phyloP scores from a whole-genome alignment of 2,329 filamentous ascomycete genomes.

The Diaporthe australafricana region DNA sequence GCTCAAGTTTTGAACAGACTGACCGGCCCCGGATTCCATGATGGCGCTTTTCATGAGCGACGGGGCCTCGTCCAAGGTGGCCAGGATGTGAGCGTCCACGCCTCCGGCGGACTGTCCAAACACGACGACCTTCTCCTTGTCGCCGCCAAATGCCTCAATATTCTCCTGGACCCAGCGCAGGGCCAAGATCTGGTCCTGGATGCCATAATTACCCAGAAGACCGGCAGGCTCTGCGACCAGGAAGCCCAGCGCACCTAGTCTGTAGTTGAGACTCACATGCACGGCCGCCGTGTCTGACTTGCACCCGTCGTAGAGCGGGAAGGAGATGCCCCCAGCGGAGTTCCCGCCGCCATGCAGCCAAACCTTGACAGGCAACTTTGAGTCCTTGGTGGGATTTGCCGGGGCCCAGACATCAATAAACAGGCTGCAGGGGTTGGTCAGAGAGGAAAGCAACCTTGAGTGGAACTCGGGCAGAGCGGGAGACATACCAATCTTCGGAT shows the following conservation, averaged over 20 bases:
- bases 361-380: neutral
- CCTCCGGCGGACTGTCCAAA: slow-evolving; percentile 32
- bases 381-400: neutral
- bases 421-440: neutral
- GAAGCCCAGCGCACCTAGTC: slow-evolving; percentile 60
- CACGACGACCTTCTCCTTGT: slow-evolving; percentile 44
- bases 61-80: slow-evolving; percentile 42
- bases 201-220: slow-evolving; percentile 59
- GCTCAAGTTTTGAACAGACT: neutral
- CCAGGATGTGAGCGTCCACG: slow-evolving; percentile 33
- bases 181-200: slow-evolving; percentile 61
- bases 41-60: slow-evolving; percentile 40
- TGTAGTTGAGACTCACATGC: slow-evolving; percentile 49
- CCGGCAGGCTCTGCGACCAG: slow-evolving; percentile 54
- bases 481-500: slow-evolving; percentile 5
- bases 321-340: slow-evolving; percentile 40
- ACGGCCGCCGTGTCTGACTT: slow-evolving; percentile 42
- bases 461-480: no score
- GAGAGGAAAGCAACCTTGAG: neutral
- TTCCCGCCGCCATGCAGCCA: slow-evolving; percentile 43
- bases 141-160: slow-evolving; percentile 57
- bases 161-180: slow-evolving; percentile 62
- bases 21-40: slow-evolving; percentile 44
- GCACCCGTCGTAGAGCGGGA: slow-evolving; percentile 42
- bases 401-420: neutral